Conservation (phyloP, 1,139 yeast genomes). For the Blastobotrys buckinghamii region DNA sequence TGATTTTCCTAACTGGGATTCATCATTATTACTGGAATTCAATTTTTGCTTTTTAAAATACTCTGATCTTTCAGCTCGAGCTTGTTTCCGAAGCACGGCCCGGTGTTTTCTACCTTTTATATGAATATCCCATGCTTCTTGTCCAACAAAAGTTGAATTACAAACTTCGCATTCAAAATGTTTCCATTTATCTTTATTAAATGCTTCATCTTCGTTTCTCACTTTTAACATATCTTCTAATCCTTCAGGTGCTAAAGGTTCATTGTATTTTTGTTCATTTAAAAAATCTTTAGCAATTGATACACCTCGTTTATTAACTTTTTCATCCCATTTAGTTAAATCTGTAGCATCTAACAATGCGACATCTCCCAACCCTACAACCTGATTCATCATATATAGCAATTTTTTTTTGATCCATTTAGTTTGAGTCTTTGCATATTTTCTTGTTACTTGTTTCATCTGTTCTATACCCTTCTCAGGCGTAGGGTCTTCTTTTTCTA, state of each 20-base stretch:
- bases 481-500: conserved; percentile 32
- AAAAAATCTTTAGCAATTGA: conserved; percentile 45
- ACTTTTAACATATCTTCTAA: conserved; percentile 35
- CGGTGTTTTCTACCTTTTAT: conserved; percentile 46
- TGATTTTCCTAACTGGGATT: no score
- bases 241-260: conserved; percentile 42
- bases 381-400: conserved; percentile 48
- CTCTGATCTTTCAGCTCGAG: conserved; percentile 9
- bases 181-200: conserved; percentile 50
- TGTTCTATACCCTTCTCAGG: conserved; percentile 49
- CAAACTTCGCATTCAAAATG: conserved; percentile 68
- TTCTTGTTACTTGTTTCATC: conserved; percentile 82
- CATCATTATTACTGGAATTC: no score
- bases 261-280: conserved; percentile 9
- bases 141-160: conserved; percentile 66
- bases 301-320: conserved; percentile 53
- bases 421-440: conserved; percentile 84
- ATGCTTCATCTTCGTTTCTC: conserved; percentile 23
- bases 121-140: conserved; percentile 65
- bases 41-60: neutral
- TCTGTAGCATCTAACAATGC: conserved; percentile 76
- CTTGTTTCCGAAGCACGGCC: conserved; percentile 10
- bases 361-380: conserved; percentile 46
- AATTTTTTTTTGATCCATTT: conserved; percentile 83
- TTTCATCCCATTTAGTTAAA: conserved; percentile 49